Evolutionary conservation across 1,284 basidiomycete species (phyloP).

Genomic region (Pulveroboletus sp.): DNA sequence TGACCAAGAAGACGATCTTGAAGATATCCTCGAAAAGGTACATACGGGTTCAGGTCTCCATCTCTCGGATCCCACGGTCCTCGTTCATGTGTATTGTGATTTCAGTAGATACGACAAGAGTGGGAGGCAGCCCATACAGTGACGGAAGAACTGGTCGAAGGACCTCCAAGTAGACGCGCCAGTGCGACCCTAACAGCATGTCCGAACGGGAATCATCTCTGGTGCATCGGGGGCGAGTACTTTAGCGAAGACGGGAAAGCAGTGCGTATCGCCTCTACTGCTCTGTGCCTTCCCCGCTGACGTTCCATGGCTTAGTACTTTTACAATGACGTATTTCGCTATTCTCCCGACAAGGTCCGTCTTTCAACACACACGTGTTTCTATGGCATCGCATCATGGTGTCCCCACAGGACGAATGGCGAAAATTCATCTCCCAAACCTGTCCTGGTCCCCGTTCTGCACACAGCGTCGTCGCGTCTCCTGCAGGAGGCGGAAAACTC

Average conservation of each 20-base stretch:
- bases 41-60: slow-evolving; percentile 11
- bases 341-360: slow-evolving; percentile 71
- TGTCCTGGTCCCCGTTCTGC: slow-evolving; percentile 85
- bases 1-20: slow-evolving; percentile 70
- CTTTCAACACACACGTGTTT: background rate
- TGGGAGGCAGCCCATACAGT: slow-evolving; percentile 75
- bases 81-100: background rate
- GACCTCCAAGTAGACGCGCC: slow-evolving; percentile 76
- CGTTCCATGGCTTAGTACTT: slow-evolving; percentile 51
- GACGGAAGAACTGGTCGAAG: slow-evolving; percentile 72
- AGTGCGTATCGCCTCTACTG: slow-evolving; percentile 38
- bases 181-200: slow-evolving; percentile 79
- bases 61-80: background rate
- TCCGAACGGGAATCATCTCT: slow-evolving; percentile 74
- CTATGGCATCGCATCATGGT: background rate
- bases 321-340: slow-evolving; percentile 80
- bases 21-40: slow-evolving; percentile 76
- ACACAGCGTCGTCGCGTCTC: slow-evolving; percentile 73
- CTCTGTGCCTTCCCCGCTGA: background rate
- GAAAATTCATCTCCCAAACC: slow-evolving; percentile 76
- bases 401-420: slow-evolving; percentile 66
- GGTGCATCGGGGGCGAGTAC: slow-evolving; percentile 82
- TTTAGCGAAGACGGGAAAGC: slow-evolving; percentile 82
- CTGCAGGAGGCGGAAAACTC: slow-evolving; percentile 77
- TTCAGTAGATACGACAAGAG: slow-evolving; percentile 66